Conservation (phyloP, 306 rosid species). For the cucumber (Cucumis sativus) region Cucumber_9930_V3 NC_026656.2:6846001-6846500, state of each 20-base stretch:
- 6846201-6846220: background rate
- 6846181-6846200: background rate
- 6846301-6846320: background rate
- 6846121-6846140: constrained; percentile 7
- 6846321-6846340: background rate
- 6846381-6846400: constrained; percentile 17
- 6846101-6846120: constrained; percentile 17
- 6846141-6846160: too few relatives aligned
- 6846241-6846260: background rate
- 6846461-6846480: background rate
- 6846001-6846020: background rate
- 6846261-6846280: background rate
- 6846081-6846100: constrained; percentile 19
- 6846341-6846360: constrained; percentile 18
- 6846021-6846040: constrained; percentile 15
- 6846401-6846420: constrained; percentile 9
- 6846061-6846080: constrained; percentile 20
- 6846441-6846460: background rate
- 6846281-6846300: background rate
- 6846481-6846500: background rate
- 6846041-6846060: constrained; percentile 22
- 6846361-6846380: constrained; percentile 18
- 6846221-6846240: background rate
- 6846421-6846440: background rate
- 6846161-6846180: too few relatives aligned